These are phyloP conservation scores for Rosa multiflora DNA, from an alignment of 306 rosid species.

Conservation along the genomic window DNA sequence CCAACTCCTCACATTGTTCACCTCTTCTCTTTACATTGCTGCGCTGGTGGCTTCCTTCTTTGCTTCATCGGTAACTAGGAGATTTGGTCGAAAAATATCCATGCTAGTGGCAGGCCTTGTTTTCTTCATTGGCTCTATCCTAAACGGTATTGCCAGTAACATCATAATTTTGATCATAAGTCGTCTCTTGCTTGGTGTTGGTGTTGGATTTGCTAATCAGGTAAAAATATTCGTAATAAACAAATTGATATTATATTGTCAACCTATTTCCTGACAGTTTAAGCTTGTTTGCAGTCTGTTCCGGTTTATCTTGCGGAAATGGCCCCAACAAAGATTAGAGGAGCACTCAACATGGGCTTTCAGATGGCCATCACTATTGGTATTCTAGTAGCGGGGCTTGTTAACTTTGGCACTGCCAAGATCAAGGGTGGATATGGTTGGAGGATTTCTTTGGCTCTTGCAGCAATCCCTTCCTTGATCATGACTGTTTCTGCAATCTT, in stretches of 20 bases:
- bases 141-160: slow-evolving; percentile 45
- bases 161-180: slow-evolving; percentile 41
- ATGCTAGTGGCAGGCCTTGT: slow-evolving; percentile 50
- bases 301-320: background rate
- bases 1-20: slow-evolving; percentile 55
- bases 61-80: slow-evolving; percentile 45
- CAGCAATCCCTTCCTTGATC: background rate
- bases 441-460: background rate
- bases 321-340: slow-evolving; percentile 32
- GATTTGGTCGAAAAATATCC: slow-evolving; percentile 45
- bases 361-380: slow-evolving; percentile 28
- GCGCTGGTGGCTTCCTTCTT: slow-evolving; percentile 56
- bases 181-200: slow-evolving; percentile 60
- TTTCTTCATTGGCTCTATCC: slow-evolving; percentile 46
- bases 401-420: background rate
- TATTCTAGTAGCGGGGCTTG: background rate
- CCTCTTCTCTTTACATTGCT: slow-evolving; percentile 62
- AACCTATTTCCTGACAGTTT: background rate
- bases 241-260: background rate
- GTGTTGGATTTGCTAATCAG: slow-evolving; percentile 48
- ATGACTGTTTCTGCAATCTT: background rate
- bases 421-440: background rate
- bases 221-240: background rate
- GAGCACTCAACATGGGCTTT: slow-evolving; percentile 55
- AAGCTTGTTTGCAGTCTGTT: background rate